These are phyloP conservation scores for Wickerhamomyces chambardii DNA, from an alignment of 805 yeast species.

Conservation along the genomic window DNA sequence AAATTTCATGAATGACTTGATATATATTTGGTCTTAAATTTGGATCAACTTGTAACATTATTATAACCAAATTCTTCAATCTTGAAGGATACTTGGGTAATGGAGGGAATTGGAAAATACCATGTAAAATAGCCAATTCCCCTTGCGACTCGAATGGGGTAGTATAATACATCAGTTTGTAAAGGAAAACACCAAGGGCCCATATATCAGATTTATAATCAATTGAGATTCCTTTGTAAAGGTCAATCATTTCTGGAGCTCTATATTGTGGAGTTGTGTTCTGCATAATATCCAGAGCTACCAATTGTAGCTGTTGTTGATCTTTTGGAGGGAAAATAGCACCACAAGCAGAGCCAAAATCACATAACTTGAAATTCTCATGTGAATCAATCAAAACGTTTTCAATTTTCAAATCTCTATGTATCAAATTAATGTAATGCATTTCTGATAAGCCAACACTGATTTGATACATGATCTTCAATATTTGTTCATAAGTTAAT, in stretches of 20 bases:
- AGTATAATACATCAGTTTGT: slow-evolving; percentile 83
- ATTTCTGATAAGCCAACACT: slow-evolving; percentile 72
- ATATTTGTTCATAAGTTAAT: slow-evolving; percentile 64
- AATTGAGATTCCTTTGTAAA: slow-evolving; percentile 72
- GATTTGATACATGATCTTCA: slow-evolving; percentile 78
- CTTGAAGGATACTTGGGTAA: slow-evolving; percentile 63
- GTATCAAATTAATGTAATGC: slow-evolving; percentile 72
- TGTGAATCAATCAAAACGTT: slow-evolving; percentile 75
- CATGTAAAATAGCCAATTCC: slow-evolving; percentile 80
- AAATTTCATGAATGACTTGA: slow-evolving; percentile 62
- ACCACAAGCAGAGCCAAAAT: slow-evolving; percentile 84
- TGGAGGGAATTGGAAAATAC: slow-evolving; percentile 69
- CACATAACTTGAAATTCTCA: slow-evolving; percentile 75
- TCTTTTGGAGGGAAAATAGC: slow-evolving; percentile 68
- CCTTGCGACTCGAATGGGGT: slow-evolving; percentile 89
- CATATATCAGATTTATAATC: slow-evolving; percentile 92
- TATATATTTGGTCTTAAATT: slow-evolving; percentile 76
- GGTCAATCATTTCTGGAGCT: slow-evolving; percentile 93
- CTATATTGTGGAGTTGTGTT: slow-evolving; percentile 96
- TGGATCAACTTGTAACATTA: slow-evolving; percentile 81
- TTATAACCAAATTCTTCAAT: slow-evolving; percentile 64
- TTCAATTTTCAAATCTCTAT: slow-evolving; percentile 91
- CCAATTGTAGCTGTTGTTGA: slow-evolving; percentile 60
- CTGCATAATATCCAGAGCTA: slow-evolving; percentile 76
- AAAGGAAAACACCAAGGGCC: slow-evolving; percentile 92